phyloP scores from a whole-genome alignment of 2,329 filamentous ascomycete genomes.

The Colletotrichum cordylinicola region DNA sequence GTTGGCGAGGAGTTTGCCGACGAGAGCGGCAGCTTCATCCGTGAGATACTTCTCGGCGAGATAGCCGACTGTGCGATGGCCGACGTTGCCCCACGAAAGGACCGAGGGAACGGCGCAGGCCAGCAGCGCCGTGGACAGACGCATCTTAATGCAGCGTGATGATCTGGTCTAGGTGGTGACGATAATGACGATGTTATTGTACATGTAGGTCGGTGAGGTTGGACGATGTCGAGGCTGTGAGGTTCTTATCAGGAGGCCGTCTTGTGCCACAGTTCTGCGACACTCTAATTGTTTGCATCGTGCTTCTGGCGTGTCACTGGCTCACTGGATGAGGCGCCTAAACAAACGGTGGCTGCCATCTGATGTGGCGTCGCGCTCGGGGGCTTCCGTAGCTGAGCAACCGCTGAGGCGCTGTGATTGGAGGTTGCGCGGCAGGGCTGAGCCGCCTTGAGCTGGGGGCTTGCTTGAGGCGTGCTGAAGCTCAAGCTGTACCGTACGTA shows the following conservation, averaged over 20 bases:
- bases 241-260: conserved; percentile 1
- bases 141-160: background rate
- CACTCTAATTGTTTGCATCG: conserved; percentile 8
- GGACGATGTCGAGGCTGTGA: background rate
- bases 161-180: background rate
- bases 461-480: background rate
- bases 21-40: conserved; percentile 8
- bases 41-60: conserved; percentile 22
- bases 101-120: background rate
- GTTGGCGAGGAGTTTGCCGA: conserved; percentile 21
- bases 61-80: conserved; percentile 23
- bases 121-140: background rate
- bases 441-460: background rate
- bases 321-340: background rate
- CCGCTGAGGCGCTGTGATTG: conserved; percentile 1
- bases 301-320: background rate
- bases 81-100: conserved; percentile 18
- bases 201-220: background rate
- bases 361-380: background rate
- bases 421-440: conserved; percentile 1
- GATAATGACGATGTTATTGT: background rate
- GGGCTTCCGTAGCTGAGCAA: background rate
- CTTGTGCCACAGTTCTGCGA: background rate
- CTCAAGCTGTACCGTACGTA: background rate
- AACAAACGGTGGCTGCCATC: conserved; percentile 1